These are phyloP conservation scores for Podochytrium sp. DNA, from an alignment of 192 early-diverging fungal species.

Conservation along the genomic window DNA sequence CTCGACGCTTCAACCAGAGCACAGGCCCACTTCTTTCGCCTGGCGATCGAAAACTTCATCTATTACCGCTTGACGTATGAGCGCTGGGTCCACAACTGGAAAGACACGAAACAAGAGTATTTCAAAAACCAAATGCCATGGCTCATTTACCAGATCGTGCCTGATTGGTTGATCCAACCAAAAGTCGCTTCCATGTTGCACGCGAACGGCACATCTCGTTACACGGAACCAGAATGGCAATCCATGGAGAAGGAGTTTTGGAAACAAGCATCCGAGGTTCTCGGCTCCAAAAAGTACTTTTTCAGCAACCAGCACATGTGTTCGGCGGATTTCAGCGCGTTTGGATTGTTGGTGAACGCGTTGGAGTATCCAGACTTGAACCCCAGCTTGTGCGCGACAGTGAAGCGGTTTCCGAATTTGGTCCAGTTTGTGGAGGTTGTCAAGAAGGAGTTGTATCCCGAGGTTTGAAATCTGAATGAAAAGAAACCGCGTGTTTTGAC, in stretches of 20 bases:
- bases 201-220: neutral
- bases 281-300: neutral
- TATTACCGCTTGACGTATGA: neutral
- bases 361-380: neutral
- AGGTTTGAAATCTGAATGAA: no score
- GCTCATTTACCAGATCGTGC: neutral
- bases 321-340: conserved; percentile 2
- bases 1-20: neutral
- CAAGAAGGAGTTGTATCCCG: conserved; percentile 16
- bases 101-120: neutral
- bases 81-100: conserved; percentile 8
- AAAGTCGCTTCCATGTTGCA: neutral
- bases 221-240: neutral
- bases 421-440: neutral
- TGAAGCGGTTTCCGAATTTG: neutral
- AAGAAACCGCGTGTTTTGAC: no score
- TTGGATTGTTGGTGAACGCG: neutral
- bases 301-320: conserved; percentile 1
- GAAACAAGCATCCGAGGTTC: neutral
- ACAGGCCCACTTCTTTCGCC: neutral
- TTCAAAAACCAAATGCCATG: neutral
- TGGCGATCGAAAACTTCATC: neutral
- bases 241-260: neutral
- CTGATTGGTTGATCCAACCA: neutral
- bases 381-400: neutral